Evolutionary conservation across 139 green algal species (phyloP), one percentile per base, ranked within the genome.

Genomic region (Coelastrella sp.): DNA sequence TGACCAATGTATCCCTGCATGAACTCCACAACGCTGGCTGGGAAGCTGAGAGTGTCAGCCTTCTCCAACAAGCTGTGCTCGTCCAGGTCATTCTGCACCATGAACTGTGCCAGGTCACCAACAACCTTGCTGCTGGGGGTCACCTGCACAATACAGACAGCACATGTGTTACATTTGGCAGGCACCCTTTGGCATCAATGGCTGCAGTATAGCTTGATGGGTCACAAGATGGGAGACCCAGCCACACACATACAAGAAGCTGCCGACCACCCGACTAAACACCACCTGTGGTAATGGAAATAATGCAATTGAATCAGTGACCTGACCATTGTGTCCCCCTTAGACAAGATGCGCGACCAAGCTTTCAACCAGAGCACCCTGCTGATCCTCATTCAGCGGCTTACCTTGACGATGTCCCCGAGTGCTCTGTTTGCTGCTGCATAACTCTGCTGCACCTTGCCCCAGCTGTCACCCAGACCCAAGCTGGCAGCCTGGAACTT

Each of bases 41-140:
- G 97, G 85, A 99, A 96, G 8, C 92, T 96, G 17, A 99, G 94
- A 81, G 91, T 78, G 54, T 96, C 95, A 5, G 97, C 97, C 81
- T 93, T 92, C 57, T 97, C 95, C 79, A 99, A 95, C 54, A 99
- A 86, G 10, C 47, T 86, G 47, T 94, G 56, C 85, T 98, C 96
- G 75, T 97, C 94, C 8, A 99, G 93, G 59, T 97, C 92, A 89
- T 98, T 99, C 91, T 97, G 93, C 73, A 99, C 97, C 95, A 99
- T 98, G 94, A 99, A 99, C 94, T 99, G 97, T 5, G 97, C 97
- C 80, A 99, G 93, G 91, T 99, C 97, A 68, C 97, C 97, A 54
- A 99, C 97, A 16, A 98, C 95, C 91, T 95, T 95, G 86, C 59
- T 87, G 89, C 79, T 90, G 87, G 91, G 93, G 17, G 93, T 95